phyloP scores from a whole-genome alignment of 208 protist genomes.

The Trypanosoma grayi region DNA sequence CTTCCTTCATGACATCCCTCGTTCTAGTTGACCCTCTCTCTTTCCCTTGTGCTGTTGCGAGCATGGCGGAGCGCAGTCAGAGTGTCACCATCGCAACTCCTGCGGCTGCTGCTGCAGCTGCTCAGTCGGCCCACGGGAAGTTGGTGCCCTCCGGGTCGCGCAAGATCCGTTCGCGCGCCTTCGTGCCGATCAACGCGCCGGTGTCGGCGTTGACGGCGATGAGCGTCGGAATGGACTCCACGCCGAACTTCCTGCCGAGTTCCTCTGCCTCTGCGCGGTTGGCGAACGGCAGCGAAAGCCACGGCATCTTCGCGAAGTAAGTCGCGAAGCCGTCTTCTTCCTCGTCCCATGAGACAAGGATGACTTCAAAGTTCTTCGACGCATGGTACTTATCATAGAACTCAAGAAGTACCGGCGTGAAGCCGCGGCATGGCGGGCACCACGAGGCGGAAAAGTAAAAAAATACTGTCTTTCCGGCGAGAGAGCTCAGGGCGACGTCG shows the following conservation, averaged over 20 bases:
- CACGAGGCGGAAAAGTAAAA: constrained; percentile 93
- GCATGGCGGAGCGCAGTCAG: too few relatives aligned
- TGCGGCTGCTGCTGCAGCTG: too few relatives aligned
- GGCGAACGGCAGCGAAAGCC: constrained; percentile 70
- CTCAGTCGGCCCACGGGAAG: constrained; percentile 65
- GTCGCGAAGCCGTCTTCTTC: constrained; percentile 57
- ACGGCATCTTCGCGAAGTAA: constrained; percentile 87
- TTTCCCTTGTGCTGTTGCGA: too few relatives aligned
- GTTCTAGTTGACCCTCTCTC: too few relatives aligned
- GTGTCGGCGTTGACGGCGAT: constrained; percentile 74
- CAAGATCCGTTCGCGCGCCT: constrained; percentile 47
- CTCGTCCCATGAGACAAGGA: constrained; percentile 83
- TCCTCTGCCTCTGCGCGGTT: constrained; percentile 37
- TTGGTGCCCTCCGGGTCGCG: constrained; percentile 64
- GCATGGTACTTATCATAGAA: constrained; percentile 76
- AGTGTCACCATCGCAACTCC: too few relatives aligned
- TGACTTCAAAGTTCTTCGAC: constrained; percentile 85
- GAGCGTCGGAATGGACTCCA: constrained; percentile 80
- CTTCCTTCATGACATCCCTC: too few relatives aligned
- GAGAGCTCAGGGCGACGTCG: constrained; percentile 26
- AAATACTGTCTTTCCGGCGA: constrained; percentile 67
- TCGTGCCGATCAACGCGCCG: constrained; percentile 66
- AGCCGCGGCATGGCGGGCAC: constrained; percentile 93
- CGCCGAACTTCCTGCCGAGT: constrained; percentile 50
- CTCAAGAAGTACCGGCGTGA: constrained; percentile 84